Base-by-base conservation (phyloP, 495 filamentous ascomycete species). In the Podospora comata region DNA sequence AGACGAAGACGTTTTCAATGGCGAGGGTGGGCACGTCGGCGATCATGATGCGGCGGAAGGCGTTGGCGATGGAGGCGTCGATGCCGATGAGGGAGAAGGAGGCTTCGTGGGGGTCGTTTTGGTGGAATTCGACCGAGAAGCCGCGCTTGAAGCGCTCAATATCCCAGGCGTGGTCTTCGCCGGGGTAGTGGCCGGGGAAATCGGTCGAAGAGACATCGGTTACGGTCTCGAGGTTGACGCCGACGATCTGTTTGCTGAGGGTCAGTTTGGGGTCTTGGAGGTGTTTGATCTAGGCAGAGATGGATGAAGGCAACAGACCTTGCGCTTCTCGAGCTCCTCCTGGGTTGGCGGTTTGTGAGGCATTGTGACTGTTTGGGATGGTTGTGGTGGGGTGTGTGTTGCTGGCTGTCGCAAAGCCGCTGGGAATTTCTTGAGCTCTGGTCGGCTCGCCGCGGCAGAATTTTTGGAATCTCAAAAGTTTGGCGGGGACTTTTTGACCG, bases 41-140 rank as follows among this genome's bases (percentile, higher is more conserved):
- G 80, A 99, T 90, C 68, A 98, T 85, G 74, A 99, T 98, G 60
- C 96, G 92, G 71, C 96, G 95, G 85, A 98, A 97, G 74, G 96
- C 96, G 79, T 99, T 99, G 71, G 96, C 93, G 75, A 99, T 90
- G 65, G 91, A 86, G 71, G 96, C 94, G 74, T 99, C 94, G 70
- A 94, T 78, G 73, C 93, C 93, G 75, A 96, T 89, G 71, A 98
- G 87, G 23, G 93, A 97, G 83, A 98, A 98, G 44, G 89, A 88
- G 67, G 90, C 78, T 72, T 96, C 90, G 77, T 85, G 84, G 55
- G 85, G 85, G 34, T 88, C 83, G 78, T 93, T 92, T 63, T 90
- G 83, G 85, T 97, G 91, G 80, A 96, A 95, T 75, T 93, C 82
- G 76, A 99, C 84, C 20, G 80, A 76, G 78, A 97, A 88, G 65